Evolutionary conservation across 257 asterid species (phyloP).

Genomic region (Solanum chmielewskii): DNA sequence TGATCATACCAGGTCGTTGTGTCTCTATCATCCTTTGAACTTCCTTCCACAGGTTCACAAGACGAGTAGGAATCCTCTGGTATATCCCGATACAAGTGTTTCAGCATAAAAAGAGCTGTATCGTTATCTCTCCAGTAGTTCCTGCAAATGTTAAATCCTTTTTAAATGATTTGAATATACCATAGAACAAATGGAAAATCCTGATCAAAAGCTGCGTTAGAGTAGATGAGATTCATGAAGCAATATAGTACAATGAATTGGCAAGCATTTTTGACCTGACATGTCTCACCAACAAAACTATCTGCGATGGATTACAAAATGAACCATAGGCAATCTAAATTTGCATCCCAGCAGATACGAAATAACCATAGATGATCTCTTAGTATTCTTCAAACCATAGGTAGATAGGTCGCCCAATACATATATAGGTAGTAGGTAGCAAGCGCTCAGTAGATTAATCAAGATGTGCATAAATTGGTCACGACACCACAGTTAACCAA

Average conservation of each 20-base stretch:
- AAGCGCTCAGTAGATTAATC: background rate
- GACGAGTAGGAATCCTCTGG: constrained; percentile 43
- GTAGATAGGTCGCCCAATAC: background rate
- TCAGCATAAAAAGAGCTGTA: constrained; percentile 87
- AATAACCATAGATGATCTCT: background rate
- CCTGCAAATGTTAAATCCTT: constrained; percentile 20
- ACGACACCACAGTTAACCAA: background rate
- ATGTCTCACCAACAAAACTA: background rate
- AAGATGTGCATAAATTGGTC: background rate
- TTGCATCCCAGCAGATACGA: background rate
- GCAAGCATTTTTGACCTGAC: background rate
- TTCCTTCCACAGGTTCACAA: constrained; percentile 16
- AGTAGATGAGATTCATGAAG: background rate
- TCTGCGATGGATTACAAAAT: background rate
- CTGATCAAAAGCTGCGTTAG: background rate
- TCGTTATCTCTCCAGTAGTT: constrained; percentile 94
- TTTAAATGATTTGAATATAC: background rate
- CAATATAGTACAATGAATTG: background rate
- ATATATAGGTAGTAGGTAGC: background rate
- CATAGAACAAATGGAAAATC: background rate
- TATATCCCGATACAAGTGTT: constrained; percentile 72
- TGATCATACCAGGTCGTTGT: constrained; percentile 42
- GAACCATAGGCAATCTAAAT: background rate
- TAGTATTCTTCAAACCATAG: background rate
- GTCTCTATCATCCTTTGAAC: constrained; percentile 20